Evolutionary conservation across 805 yeast genomes (phyloP).

Genomic region (Teunomyces funiuensis): DNA sequence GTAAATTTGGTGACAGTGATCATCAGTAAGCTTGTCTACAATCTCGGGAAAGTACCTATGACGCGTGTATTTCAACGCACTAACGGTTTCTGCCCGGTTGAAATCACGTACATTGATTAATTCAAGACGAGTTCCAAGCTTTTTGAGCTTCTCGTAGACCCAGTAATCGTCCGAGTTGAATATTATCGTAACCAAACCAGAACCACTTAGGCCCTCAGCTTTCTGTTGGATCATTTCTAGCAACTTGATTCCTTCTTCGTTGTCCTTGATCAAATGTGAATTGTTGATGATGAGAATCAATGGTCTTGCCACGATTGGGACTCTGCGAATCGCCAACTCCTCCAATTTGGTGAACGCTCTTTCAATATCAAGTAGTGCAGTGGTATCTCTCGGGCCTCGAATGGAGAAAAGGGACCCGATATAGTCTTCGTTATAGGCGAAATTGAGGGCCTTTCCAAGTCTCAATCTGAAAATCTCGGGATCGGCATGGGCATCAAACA

Average conservation of each 20-base stretch:
- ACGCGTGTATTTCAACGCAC: constrained; percentile 55
- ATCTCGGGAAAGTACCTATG: constrained; percentile 31
- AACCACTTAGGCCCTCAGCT: constrained; percentile 74
- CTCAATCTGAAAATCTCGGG: constrained; percentile 79
- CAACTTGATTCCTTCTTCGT: constrained; percentile 68
- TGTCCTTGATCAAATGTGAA: constrained; percentile 71
- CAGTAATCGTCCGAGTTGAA: constrained; percentile 85
- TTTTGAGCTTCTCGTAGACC: constrained; percentile 76
- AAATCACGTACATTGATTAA: constrained; percentile 69
- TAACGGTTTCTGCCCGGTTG: constrained; percentile 51
- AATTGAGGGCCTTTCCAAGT: constrained; percentile 72
- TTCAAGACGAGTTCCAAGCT: constrained; percentile 71
- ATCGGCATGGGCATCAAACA: constrained; percentile 81
- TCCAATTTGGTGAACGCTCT: constrained; percentile 77
- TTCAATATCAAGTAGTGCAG: constrained; percentile 78
- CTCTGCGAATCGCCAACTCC: constrained; percentile 60
- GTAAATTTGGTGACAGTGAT: constrained; percentile 53
- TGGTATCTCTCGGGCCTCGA: constrained; percentile 82
- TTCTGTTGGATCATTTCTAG: constrained; percentile 79
- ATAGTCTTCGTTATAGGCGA: constrained; percentile 76
- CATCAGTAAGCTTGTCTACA: constrained; percentile 23
- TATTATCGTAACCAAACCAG: constrained; percentile 67
- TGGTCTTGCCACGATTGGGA: constrained; percentile 47
- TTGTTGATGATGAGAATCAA: constrained; percentile 69
- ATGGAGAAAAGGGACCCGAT: constrained; percentile 79